Percentiles rank a stretch among this genome's conserved stretches.
Conservation (phyloP, 371 early-diverging fungal species). For the Haplosporangium sp. region DNA sequence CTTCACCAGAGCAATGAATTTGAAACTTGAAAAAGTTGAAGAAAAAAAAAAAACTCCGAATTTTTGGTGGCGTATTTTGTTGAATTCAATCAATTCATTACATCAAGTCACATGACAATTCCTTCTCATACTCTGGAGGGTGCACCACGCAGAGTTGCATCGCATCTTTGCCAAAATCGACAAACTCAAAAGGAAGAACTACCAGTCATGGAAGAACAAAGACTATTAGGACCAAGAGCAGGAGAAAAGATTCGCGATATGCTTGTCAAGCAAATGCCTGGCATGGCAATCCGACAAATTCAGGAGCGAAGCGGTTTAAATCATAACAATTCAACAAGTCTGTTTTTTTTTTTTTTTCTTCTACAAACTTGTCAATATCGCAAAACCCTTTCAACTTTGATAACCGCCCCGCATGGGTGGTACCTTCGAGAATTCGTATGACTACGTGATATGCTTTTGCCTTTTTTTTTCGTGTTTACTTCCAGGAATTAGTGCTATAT, state of each 20-base stretch:
- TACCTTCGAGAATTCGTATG: constrained; percentile 38
- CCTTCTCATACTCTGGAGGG: no score
- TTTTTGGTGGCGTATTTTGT: no score
- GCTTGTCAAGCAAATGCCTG: constrained; percentile 47
- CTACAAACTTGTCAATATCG: background rate
- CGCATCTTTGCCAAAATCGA: background rate
- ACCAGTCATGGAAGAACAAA: constrained; percentile 34
- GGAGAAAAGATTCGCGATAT: constrained; percentile 55
- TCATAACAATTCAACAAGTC: constrained; percentile 36
- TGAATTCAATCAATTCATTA: no score
- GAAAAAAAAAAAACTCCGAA: no score
- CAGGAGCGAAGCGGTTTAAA: constrained; percentile 42
- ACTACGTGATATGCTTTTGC: constrained; percentile 17
- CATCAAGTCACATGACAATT: no score
- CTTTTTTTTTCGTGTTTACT: constrained; percentile 37
- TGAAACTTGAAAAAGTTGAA: no score
- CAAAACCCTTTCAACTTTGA: background rate
- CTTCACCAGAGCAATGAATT: no score
- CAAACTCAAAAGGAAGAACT: background rate
- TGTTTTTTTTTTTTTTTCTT: background rate
- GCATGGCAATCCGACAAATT: constrained; percentile 37
- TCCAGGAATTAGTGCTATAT: constrained; percentile 68
- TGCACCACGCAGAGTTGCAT: no score
- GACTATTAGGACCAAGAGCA: constrained; percentile 44
- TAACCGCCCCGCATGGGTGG: constrained; percentile 36